These are phyloP conservation scores for Trypanosoma vivax DNA, from an alignment of 208 protist species.

Conservation along the genomic window DNA sequence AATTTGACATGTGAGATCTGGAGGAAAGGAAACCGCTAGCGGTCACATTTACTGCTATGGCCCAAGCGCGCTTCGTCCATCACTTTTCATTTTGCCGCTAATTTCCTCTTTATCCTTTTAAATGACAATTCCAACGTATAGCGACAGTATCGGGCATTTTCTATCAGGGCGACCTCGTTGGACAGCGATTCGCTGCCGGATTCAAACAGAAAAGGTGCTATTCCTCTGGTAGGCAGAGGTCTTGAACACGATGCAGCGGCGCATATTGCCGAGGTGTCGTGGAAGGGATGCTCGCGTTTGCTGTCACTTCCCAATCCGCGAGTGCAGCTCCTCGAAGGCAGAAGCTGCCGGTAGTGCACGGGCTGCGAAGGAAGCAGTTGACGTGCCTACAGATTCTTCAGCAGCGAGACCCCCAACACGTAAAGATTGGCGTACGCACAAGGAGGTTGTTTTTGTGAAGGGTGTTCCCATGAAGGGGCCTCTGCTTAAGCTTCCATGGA, in stretches of 20 bases:
- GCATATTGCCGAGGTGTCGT: neutral
- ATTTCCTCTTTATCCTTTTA: too few relatives aligned
- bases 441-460: constrained; percentile 75
- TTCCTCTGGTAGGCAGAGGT: too few relatives aligned
- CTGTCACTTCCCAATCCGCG: neutral
- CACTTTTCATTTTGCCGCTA: too few relatives aligned
- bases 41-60: too few relatives aligned
- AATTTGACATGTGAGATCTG: too few relatives aligned
- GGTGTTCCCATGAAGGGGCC: constrained; percentile 69
- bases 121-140: too few relatives aligned
- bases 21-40: too few relatives aligned
- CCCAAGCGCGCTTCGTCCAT: too few relatives aligned
- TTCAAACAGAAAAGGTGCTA: too few relatives aligned
- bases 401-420: constrained; percentile 31
- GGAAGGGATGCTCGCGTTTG: constrained; percentile 13
- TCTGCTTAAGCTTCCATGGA: constrained; percentile 65
- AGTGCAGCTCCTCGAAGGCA: constrained; percentile 18
- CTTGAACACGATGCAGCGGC: neutral
- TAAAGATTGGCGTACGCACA: constrained; percentile 75
- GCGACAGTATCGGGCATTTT: too few relatives aligned
- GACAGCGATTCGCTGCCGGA: too few relatives aligned
- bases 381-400: constrained; percentile 13
- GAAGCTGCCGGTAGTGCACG: constrained; percentile 21
- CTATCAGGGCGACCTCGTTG: too few relatives aligned
- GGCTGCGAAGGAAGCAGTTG: constrained; percentile 12